Evolutionary conservation across 148 eudicot genomes (phyloP).

Genomic region (Vaccinium darrowii): DNA sequence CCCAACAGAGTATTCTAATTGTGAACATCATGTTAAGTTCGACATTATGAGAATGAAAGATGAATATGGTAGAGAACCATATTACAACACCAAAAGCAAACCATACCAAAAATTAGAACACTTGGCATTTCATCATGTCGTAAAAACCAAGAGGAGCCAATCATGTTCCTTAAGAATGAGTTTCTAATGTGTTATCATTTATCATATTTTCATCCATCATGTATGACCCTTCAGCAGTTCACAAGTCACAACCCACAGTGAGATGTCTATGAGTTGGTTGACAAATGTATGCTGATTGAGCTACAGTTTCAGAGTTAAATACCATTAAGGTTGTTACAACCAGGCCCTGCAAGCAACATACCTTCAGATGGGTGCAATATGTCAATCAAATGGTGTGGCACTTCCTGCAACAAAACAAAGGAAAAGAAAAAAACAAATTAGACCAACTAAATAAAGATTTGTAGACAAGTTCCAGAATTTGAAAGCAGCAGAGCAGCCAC

Average conservation of each 20-base stretch:
- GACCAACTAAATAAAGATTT: background rate
- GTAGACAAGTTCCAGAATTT: background rate
- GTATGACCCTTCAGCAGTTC: background rate
- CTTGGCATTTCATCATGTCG: background rate
- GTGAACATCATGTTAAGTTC: background rate
- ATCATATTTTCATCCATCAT: background rate
- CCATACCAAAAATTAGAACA: background rate
- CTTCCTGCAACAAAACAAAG: slow-evolving; percentile 53
- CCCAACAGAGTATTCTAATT: slow-evolving; percentile 86
- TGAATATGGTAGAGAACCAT: background rate
- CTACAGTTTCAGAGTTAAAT: background rate
- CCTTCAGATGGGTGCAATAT: slow-evolving; percentile 34
- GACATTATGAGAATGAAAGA: background rate
- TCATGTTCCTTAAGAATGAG: background rate
- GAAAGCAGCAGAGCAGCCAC: background rate
- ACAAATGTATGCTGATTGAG: background rate
- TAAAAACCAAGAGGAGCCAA: background rate
- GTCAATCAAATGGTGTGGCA: slow-evolving; percentile 89
- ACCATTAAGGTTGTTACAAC: background rate
- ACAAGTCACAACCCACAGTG: background rate
- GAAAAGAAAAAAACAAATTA: background rate
- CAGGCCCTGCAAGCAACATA: background rate
- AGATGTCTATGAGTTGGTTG: background rate
- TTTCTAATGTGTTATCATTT: background rate
- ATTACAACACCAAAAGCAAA: background rate